Base-by-base conservation (phyloP, 2,329 filamentous ascomycete genomes). In the Tolypocladium ovalisporum region DNA sequence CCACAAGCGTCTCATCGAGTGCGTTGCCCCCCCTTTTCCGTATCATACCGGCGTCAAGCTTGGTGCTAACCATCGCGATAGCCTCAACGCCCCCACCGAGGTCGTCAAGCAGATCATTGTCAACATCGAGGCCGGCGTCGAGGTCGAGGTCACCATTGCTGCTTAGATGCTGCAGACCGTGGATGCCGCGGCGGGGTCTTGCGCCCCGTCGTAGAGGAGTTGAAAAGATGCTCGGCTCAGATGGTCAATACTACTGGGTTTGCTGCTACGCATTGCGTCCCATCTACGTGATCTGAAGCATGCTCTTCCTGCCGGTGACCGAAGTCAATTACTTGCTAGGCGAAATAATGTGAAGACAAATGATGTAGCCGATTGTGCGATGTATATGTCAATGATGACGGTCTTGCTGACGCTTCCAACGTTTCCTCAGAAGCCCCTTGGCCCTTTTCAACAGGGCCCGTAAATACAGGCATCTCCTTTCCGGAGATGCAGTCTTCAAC, bases 1-100 rank as follows among this genome's bases (percentile, higher is more conserved):
- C 76, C 91, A 97, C 86, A 97, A 97, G 88, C 89, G 92, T 70
- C 84, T 97, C 73, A 97, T 97, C 74, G 92, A 96, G 85, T 89
- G 75, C 70, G 85, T 83, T 51, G 56, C 52, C 22, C 12, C 13
- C n/a, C 22, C n/a, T 37, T 37, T 12, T 15, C 2, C 13, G 17
- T 24, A 40, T 15, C 22, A 2, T 10, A 36, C n/a, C n/a, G 4
- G 27, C 32, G 57, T 40, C 32, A 47, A 39, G 40, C 42, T 32
- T 47, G 32, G 54, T 59, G 54, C 57, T 66, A 17, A 55, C 42
- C 15, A 27, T 8, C 22, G 29, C 19, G 15, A 39, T 54, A 89
- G 86, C 79, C 83, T 99, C 67, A 92, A 95, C 80, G 94, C 94
- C 70, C 94, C 94, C 63, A 99, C 94, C 72, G 94, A 99, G 86